Evolutionary conservation across 73 alveolate genomes (phyloP).

Genomic region (Stentor coeruleus): DNA sequence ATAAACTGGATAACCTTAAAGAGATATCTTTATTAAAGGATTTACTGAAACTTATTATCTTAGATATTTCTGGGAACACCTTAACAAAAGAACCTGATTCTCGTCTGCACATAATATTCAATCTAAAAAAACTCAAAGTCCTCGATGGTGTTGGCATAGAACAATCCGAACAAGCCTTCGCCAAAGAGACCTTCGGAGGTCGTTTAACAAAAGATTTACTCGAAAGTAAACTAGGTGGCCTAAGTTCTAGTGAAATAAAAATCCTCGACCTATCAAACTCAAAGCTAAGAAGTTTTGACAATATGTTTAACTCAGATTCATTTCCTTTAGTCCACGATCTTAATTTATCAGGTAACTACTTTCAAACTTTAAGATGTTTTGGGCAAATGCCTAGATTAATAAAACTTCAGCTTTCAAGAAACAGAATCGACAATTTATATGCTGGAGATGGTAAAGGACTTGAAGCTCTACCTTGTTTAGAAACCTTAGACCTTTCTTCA

Average conservation of each 20-base stretch:
- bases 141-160: conserved; percentile 78
- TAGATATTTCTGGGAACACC: conserved; percentile 77
- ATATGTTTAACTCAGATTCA: conserved; percentile 57
- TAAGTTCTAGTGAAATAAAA: conserved; percentile 43
- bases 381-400: conserved; percentile 67
- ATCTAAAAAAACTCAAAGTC: conserved; percentile 68
- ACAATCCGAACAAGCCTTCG: conserved; percentile 50
- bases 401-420: conserved; percentile 41
- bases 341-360: conserved; percentile 54
- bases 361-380: conserved; percentile 58
- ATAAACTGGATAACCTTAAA: not conserved
- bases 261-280: conserved; percentile 63
- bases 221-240: conserved; percentile 51
- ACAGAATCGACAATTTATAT: conserved; percentile 63
- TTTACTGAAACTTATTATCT: conserved; percentile 61
- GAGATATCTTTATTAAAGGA: conserved; percentile 39
- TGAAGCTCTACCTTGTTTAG: conserved; percentile 55
- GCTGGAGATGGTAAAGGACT: conserved; percentile 54
- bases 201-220: conserved; percentile 76
- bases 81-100: conserved; percentile 64
- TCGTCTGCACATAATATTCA: conserved; percentile 67
- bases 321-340: conserved; percentile 64
- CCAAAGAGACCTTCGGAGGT: conserved; percentile 75
- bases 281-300: conserved; percentile 70
- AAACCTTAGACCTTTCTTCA: conserved; percentile 62